These are phyloP conservation scores for Przewalskia tangutica DNA, from an alignment of 257 asterid species.

Conservation along the genomic window DNA sequence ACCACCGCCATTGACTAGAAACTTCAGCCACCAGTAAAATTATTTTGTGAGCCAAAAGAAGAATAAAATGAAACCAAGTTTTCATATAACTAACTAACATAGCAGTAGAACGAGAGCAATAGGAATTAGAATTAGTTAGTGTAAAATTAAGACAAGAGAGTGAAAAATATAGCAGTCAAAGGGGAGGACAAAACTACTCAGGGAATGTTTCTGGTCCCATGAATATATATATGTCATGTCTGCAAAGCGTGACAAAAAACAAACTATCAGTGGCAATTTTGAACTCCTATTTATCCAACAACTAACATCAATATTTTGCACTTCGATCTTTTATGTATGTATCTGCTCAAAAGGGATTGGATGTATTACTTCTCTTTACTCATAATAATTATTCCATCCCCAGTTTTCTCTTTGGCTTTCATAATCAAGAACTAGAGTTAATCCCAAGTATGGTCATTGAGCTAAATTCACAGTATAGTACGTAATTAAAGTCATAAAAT, in stretches of 20 bases:
- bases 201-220: conserved; percentile 45
- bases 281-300: conserved; percentile 17
- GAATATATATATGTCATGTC: conserved; percentile 2
- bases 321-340: conserved; percentile 1
- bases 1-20: background rate
- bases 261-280: background rate
- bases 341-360: background rate
- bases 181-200: conserved; percentile 26
- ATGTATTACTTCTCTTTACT: background rate
- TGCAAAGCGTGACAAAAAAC: conserved; percentile 17
- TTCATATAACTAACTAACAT: background rate
- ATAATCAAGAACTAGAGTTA: background rate
- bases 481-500: too few relatives aligned
- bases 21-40: background rate
- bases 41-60: background rate
- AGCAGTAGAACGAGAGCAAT: background rate
- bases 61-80: background rate
- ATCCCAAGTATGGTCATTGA: background rate
- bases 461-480: background rate
- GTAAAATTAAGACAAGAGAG: background rate
- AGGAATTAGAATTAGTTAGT: background rate
- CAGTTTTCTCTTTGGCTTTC: background rate
- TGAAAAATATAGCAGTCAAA: conserved; percentile 19
- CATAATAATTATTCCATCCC: background rate
- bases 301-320: conserved; percentile 37